Conservation (phyloP, 1,139 yeast genomes). For the Pneumocystis oryctolagi region DNA sequence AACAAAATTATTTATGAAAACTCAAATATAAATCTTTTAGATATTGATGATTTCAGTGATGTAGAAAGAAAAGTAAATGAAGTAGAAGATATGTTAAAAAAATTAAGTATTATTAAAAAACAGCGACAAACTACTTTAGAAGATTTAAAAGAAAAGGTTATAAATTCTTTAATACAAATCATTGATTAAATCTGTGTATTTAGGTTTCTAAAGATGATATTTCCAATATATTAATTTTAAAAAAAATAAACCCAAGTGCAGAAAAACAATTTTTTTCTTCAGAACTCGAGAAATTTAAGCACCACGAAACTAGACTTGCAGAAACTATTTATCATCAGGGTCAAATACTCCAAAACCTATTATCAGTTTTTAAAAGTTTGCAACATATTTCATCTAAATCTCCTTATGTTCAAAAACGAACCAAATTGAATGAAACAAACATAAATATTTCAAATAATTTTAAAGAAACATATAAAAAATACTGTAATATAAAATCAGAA, state of each 20-base stretch:
- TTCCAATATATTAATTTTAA: slow-evolving; percentile 55
- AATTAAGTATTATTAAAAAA: slow-evolving; percentile 35
- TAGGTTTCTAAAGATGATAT: slow-evolving; percentile 50
- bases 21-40: slow-evolving; percentile 37
- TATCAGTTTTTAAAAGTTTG: neutral
- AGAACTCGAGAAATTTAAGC: slow-evolving; percentile 64
- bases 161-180: slow-evolving; percentile 17
- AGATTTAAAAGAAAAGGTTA: slow-evolving; percentile 52
- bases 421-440: neutral
- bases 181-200: neutral
- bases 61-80: slow-evolving; percentile 32
- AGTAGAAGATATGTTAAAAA: slow-evolving; percentile 32
- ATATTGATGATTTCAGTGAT: slow-evolving; percentile 39
- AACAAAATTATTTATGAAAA: neutral
- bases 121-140: slow-evolving; percentile 49
- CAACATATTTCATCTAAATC: neutral
- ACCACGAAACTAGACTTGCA: slow-evolving; percentile 52
- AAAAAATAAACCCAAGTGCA: slow-evolving; percentile 42
- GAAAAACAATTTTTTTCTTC: slow-evolving; percentile 51
- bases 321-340: slow-evolving; percentile 53
- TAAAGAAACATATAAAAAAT: neutral
- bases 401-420: neutral
- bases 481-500: neutral
- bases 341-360: slow-evolving; percentile 27
- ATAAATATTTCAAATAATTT: neutral